These are phyloP conservation scores for Fusarium sp. DNA, from an alignment of 2,329 filamentous ascomycete species.

Conservation along the genomic window DNA sequence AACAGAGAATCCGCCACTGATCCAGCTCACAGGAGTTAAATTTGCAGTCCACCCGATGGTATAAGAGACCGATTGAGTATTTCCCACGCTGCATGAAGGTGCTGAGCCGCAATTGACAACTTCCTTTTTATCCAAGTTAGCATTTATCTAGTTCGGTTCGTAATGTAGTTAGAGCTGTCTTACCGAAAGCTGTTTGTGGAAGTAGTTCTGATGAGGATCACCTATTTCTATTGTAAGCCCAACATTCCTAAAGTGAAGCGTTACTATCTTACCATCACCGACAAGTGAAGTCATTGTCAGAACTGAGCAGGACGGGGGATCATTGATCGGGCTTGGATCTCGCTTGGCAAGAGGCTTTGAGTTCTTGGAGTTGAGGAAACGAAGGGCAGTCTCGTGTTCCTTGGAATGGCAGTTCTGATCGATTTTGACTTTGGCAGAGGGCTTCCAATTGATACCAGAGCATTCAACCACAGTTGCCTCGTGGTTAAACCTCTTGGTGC, in stretches of 20 bases:
- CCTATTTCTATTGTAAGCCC: background rate
- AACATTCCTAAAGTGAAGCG: rapidly evolving
- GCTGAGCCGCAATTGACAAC: background rate
- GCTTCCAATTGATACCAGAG: background rate
- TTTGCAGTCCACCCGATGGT: background rate
- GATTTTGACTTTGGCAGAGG: background rate
- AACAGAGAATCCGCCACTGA: background rate
- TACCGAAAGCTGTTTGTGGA: constrained; percentile 8
- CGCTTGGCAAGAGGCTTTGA: background rate
- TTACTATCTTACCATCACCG: background rate
- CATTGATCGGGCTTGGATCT: background rate
- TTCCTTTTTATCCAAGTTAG: background rate
- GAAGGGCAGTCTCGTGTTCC: background rate
- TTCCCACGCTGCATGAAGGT: background rate
- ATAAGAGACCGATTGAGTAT: background rate
- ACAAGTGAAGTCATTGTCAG: background rate
- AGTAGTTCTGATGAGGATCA: constrained; percentile 5
- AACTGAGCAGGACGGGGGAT: background rate
- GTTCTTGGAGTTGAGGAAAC: background rate
- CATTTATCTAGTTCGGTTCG: background rate
- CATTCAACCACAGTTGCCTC: constrained; percentile 4
- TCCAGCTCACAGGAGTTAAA: background rate
- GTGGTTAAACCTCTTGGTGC: background rate
- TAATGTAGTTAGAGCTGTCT: background rate
- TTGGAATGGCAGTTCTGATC: background rate